These are phyloP conservation scores for Talaromyces funiculosus DNA, from an alignment of 2,329 filamentous ascomycete species.

Conservation along the genomic window DNA sequence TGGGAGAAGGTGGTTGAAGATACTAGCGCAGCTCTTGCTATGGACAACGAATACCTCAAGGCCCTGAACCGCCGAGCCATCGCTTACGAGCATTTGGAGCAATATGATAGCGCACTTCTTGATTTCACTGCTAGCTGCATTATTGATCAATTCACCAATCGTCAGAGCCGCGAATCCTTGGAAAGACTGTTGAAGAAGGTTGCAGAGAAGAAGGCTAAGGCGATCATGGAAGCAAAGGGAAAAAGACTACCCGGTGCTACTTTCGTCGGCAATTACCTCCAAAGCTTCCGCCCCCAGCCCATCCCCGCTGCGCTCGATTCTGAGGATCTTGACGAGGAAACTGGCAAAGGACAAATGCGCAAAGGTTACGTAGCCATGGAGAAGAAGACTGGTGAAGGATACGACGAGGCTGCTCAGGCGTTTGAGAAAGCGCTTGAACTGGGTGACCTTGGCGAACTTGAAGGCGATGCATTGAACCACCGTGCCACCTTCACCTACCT, in stretches of 20 bases:
- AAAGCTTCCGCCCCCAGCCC: conserved; percentile 85
- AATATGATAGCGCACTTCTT: conserved; percentile 88
- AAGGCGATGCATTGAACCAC: conserved; percentile 93
- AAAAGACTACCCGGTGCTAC: conserved; percentile 91
- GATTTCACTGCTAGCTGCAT: conserved; percentile 99
- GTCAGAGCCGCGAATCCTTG: conserved; percentile 79
- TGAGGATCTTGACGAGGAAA: conserved; percentile 69
- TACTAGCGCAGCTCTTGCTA: conserved; percentile 86
- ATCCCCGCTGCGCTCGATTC: conserved; percentile 79
- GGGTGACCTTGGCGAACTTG: conserved; percentile 71
- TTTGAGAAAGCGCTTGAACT: conserved; percentile 86
- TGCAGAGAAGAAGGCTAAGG: conserved; percentile 87
- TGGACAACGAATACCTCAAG: conserved; percentile 96
- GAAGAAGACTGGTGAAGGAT: conserved; percentile 83
- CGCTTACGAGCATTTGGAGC: conserved; percentile 88
- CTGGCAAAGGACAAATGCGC: conserved; percentile 79
- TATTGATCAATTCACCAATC: conserved; percentile 94
- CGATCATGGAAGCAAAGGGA: conserved; percentile 72
- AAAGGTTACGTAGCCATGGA: conserved; percentile 74
- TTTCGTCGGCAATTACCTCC: conserved; percentile 97
- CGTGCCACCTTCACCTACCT: conserved; percentile 93
- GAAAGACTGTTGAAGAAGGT: conserved; percentile 95
- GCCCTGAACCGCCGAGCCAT: conserved; percentile 93
- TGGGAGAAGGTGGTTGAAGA: conserved; percentile 98
- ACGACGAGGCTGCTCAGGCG: conserved; percentile 76